A percentile compares a stretch with the other conserved stretches of the same genome.
These are phyloP conservation scores for Trichosporon faecale DNA, from an alignment of 1,284 basidiomycete genomes.

Conservation along the genomic window DNA sequence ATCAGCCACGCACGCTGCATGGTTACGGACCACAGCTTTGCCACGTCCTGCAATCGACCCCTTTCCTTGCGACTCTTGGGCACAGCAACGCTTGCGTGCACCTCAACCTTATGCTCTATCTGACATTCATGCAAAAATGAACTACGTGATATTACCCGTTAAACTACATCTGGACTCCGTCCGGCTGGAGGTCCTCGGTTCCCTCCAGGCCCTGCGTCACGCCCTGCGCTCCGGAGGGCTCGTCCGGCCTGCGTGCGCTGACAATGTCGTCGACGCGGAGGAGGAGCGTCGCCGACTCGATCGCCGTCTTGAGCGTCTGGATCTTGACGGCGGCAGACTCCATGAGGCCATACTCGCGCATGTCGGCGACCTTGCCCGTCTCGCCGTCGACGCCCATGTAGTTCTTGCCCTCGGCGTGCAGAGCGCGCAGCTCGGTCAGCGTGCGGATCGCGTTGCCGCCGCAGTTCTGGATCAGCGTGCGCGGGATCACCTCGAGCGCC, in stretches of 20 bases:
- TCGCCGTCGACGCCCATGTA: slow-evolving; percentile 94
- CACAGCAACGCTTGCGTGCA: background rate
- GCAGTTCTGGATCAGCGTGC: slow-evolving; percentile 91
- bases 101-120: background rate
- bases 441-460: slow-evolving; percentile 93
- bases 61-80: too few species aligned
- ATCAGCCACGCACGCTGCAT: background rate
- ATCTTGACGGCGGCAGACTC: slow-evolving; percentile 97
- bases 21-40: background rate
- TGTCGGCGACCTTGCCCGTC: slow-evolving; percentile 90
- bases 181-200: slow-evolving; percentile 23
- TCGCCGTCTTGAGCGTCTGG: slow-evolving; percentile 95
- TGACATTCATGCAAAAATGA: slow-evolving; percentile 10
- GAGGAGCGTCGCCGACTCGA: slow-evolving; percentile 89
- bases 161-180: slow-evolving; percentile 15
- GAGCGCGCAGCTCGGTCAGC: slow-evolving; percentile 82
- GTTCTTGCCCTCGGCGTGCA: slow-evolving; percentile 86
- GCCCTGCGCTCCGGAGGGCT: slow-evolving; percentile 33
- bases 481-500: slow-evolving; percentile 95
- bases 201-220: slow-evolving; percentile 49
- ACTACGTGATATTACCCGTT: background rate
- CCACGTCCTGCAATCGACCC: too few species aligned
- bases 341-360: slow-evolving; percentile 89
- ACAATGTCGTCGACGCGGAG: slow-evolving; percentile 94
- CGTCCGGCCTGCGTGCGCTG: slow-evolving; percentile 62